phyloP scores from a whole-genome alignment of 176 grass and related monocot genomes.

The Avena insularis region DNA sequence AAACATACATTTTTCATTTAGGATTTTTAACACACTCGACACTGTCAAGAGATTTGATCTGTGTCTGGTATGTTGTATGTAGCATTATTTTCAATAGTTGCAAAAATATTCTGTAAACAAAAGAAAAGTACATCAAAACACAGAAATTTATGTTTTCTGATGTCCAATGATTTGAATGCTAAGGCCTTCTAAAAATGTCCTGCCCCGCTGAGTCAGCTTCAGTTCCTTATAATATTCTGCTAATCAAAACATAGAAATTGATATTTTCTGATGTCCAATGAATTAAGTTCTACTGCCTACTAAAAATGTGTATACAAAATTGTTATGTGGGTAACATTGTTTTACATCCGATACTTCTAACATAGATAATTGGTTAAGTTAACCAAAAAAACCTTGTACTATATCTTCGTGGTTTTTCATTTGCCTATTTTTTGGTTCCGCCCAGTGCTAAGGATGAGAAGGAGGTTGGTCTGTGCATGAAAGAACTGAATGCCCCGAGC shows the following conservation, averaged over 20 bases:
- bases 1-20: neutral
- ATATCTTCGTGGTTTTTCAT: conserved; percentile 7
- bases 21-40: neutral
- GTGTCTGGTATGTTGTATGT: neutral
- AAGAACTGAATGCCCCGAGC: conserved; percentile 76
- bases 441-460: conserved; percentile 76
- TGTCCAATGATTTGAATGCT: neutral
- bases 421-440: conserved; percentile 29
- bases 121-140: neutral
- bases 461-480: conserved; percentile 82
- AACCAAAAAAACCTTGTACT: neutral
- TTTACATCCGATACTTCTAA: neutral
- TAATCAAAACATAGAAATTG: too few species aligned
- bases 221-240: too few species aligned
- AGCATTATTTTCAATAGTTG: neutral
- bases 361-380: neutral
- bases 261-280: too few species aligned
- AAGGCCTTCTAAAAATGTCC: neutral
- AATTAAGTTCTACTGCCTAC: too few species aligned
- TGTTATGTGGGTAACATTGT: neutral
- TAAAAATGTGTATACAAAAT: neutral
- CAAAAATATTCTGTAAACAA: neutral
- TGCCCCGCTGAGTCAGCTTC: too few species aligned
- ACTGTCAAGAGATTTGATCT: neutral
- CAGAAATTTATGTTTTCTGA: neutral